phyloP scores from a whole-genome alignment of 2,329 filamentous ascomycete species.

The Paramyrothecium sp. region DNA sequence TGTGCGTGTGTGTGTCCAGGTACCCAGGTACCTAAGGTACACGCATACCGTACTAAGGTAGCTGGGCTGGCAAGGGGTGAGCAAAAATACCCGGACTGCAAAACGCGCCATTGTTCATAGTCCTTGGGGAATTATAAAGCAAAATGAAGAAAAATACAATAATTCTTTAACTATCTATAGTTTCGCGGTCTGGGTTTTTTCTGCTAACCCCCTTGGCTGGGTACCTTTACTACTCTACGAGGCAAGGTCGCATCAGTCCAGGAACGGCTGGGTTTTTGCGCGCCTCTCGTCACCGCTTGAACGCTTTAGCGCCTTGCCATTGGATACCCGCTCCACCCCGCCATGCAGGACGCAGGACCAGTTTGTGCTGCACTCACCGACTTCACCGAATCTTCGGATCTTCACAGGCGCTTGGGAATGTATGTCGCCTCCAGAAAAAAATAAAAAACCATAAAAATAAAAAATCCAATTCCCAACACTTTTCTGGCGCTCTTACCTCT shows the following conservation, averaged over 20 bases:
- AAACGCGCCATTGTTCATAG: no score
- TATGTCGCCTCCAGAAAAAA: background rate
- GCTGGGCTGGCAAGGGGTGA: no score
- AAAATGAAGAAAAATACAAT: no score
- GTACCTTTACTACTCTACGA: background rate
- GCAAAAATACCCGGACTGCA: no score
- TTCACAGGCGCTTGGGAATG: background rate
- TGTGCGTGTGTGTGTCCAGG: no score
- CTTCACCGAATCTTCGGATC: constrained; percentile 1
- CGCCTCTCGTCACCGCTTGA: constrained; percentile 2
- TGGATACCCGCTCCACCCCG: constrained; percentile 12
- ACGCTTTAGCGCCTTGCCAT: constrained; percentile 6
- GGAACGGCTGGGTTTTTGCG: background rate
- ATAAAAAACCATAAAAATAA: background rate
- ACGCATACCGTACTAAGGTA: no score
- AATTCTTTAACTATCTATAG: no score
- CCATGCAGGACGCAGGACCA: constrained; percentile 4
- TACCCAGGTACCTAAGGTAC: no score
- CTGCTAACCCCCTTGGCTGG: no score
- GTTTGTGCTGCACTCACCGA: constrained; percentile 7
- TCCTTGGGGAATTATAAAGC: no score
- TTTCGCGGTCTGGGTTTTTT: no score
- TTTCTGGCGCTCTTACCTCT: background rate
- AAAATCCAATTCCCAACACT: background rate
- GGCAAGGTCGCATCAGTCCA: background rate